Evolutionary conservation across 352 stramenopile genomes (phyloP).

Genomic region (Globisporangium parvum): DNA sequence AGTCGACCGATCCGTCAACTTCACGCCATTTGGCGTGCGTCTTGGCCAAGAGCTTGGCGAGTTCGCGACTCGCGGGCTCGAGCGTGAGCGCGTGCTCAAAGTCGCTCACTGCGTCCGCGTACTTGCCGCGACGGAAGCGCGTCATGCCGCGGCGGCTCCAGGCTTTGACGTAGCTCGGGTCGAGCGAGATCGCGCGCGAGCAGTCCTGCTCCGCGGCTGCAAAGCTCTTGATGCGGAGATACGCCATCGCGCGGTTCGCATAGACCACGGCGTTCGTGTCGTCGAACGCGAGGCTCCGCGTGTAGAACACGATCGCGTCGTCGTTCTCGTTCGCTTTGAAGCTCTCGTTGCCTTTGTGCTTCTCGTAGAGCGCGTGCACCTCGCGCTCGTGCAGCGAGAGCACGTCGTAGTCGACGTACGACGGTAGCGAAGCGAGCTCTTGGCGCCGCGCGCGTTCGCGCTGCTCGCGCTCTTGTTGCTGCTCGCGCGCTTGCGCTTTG

Average conservation of each 20-base stretch:
- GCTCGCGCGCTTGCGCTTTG: conserved; percentile 27
- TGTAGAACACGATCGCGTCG: conserved; percentile 85
- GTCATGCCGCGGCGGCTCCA: conserved; percentile 85
- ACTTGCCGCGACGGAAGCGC: conserved; percentile 82
- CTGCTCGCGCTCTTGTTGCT: conserved; percentile 29
- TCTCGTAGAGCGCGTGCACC: conserved; percentile 72
- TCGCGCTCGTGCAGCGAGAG: conserved; percentile 43
- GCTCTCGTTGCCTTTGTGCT: conserved; percentile 93
- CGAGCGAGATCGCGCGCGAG: conserved; percentile 59
- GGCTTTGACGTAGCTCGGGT: conserved; percentile 85
- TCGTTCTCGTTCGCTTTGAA: conserved; percentile 85
- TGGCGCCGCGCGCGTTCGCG: conserved; percentile 38
- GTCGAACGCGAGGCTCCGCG: conserved; percentile 81
- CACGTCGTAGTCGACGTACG: conserved; percentile 47
- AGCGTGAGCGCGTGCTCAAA: conserved; percentile 66
- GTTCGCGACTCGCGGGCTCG: conserved; percentile 62
- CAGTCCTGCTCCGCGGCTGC: conserved; percentile 85
- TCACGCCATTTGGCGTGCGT: conserved; percentile 66
- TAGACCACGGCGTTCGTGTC: conserved; percentile 73
- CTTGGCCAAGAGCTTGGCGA: conserved; percentile 77
- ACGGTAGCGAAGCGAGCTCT: conserved; percentile 51
- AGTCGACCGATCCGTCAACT: conserved; percentile 35
- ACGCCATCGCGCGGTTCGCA: conserved; percentile 82
- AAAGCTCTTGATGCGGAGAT: conserved; percentile 81
- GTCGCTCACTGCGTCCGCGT: conserved; percentile 73